A percentile compares a stretch with the other conserved stretches of the same genome.
These are phyloP conservation scores for Pseudophaeomoniella oleicola DNA, from an alignment of 2,329 filamentous ascomycete genomes.

Conservation along the genomic window DNA sequence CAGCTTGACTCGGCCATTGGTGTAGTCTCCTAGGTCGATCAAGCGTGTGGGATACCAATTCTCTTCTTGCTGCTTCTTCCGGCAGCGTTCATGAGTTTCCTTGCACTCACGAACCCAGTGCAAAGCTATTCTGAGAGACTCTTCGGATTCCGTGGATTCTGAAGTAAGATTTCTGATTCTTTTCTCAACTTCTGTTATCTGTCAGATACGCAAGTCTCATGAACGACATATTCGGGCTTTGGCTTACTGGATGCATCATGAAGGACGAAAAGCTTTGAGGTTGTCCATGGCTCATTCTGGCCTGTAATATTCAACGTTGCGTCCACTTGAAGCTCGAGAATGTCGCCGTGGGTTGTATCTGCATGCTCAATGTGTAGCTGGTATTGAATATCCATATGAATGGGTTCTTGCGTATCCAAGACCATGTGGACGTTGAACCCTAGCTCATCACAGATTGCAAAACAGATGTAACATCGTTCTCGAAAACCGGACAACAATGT, in stretches of 20 bases:
- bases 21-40: neutral
- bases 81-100: neutral
- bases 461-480: neutral
- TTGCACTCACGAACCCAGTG: neutral
- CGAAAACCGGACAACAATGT: neutral
- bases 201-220: neutral
- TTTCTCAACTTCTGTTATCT: neutral
- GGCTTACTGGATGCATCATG: neutral
- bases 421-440: neutral
- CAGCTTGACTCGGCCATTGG: neutral
- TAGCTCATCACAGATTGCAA: neutral
- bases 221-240: neutral
- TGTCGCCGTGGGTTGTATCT: neutral
- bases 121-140: neutral
- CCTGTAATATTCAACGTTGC: neutral
- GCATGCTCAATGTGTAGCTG: neutral
- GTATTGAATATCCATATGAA: too few relatives aligned
- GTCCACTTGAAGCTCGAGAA: neutral
- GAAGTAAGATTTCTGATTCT: neutral
- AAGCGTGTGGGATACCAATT: neutral
- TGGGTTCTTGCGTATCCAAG: neutral
- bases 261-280: slow-evolving; percentile 1
- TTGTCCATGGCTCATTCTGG: neutral
- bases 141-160: neutral
- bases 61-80: neutral